phyloP scores from a whole-genome alignment of 2,329 filamentous ascomycete species.

The Aspergillus costaricaensis region DNA sequence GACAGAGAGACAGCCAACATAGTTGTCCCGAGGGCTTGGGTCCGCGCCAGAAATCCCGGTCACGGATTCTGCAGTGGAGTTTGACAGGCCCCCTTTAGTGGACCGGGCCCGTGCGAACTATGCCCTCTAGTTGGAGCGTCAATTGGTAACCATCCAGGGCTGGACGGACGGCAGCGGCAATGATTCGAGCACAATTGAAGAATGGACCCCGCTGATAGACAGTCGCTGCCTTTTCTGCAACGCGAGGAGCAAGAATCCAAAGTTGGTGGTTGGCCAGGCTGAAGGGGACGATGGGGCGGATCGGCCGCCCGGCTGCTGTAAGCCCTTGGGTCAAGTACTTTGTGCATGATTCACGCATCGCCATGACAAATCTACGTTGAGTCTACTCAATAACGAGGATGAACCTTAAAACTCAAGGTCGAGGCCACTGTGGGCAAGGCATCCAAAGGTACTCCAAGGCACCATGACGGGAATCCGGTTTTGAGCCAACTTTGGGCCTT shows the following conservation, averaged over 20 bases:
- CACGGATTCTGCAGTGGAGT: not conserved
- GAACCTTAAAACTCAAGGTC: not conserved
- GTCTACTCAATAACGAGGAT: not conserved
- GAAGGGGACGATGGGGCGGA: not conserved
- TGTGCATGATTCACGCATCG: too few relatives aligned
- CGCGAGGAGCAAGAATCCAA: too few relatives aligned
- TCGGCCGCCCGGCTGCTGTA: not conserved
- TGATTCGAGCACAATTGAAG: not conserved
- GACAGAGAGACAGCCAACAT: too few relatives aligned
- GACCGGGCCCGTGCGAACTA: constrained; percentile 6
- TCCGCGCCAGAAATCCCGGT: not conserved
- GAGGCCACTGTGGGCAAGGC: not conserved
- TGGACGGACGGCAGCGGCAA: not conserved
- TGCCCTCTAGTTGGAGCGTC: not conserved
- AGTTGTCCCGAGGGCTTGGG: not conserved
- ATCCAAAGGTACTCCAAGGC: not conserved
- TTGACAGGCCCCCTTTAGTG: not conserved
- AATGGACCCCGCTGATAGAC: not conserved
- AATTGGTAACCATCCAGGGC: not conserved
- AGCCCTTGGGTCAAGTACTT: too few relatives aligned
- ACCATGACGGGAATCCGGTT: not conserved
- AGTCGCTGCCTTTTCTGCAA: not conserved
- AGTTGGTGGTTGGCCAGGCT: not conserved
- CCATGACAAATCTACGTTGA: not conserved
- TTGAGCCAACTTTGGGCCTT: not conserved